These are phyloP conservation scores for Pseudoneurospora amorphoporcata DNA, from an alignment of 495 filamentous ascomycete genomes.

Conservation along the genomic window DNA sequence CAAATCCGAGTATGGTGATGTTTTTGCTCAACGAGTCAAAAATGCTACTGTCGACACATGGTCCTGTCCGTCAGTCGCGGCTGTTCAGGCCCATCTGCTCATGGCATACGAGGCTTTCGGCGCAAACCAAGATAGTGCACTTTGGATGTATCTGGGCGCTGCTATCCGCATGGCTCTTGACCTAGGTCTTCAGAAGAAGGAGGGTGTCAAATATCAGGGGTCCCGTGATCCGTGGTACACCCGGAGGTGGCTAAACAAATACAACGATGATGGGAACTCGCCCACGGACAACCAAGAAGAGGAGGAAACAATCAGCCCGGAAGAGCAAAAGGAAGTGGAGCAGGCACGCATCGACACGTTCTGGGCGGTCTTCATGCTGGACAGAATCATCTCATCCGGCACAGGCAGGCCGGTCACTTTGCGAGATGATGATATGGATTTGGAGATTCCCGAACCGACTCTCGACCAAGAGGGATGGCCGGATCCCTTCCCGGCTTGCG, in stretches of 20 bases:
- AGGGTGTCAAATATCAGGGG: constrained; percentile 62
- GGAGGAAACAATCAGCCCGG: constrained; percentile 30
- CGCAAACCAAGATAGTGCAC: constrained; percentile 70
- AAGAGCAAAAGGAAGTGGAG: constrained; percentile 50
- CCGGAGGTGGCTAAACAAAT: constrained; percentile 25
- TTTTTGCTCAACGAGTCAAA: constrained; percentile 71
- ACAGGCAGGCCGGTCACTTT: constrained; percentile 73
- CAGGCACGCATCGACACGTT: constrained; percentile 73
- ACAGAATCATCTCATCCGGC: constrained; percentile 74
- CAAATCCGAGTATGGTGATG: constrained; percentile 54
- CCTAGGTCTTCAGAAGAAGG: constrained; percentile 67
- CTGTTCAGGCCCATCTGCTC: constrained; percentile 68
- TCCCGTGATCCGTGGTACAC: constrained; percentile 40
- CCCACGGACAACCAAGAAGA: constrained; percentile 30
- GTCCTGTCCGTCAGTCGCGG: constrained; percentile 66
- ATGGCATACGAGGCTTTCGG: constrained; percentile 83
- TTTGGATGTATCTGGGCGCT: constrained; percentile 85
- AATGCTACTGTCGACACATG: constrained; percentile 63
- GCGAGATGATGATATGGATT: constrained; percentile 70
- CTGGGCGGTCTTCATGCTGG: constrained; percentile 79
- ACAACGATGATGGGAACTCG: constrained; percentile 17
- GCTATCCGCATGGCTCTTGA: constrained; percentile 82
- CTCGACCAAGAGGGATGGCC: constrained; percentile 56
- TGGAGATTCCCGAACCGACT: constrained; percentile 55
- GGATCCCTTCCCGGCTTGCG: constrained; percentile 64